phyloP scores from a whole-genome alignment of 2,329 filamentous ascomycete genomes.

The Sporothrix pseudoabietina region DNA sequence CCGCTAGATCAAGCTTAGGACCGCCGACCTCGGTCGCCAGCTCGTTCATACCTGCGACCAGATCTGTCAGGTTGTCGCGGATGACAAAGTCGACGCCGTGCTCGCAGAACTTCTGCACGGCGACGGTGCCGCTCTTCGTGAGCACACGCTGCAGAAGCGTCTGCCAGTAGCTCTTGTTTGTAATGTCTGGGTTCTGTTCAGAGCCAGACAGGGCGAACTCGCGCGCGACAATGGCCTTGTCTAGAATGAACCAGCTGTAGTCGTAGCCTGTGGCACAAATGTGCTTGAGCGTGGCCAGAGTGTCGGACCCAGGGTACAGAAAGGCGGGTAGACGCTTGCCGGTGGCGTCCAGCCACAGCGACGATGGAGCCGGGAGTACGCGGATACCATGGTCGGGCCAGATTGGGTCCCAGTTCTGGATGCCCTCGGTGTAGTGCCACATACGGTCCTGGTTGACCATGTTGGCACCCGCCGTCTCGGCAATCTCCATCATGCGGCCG shows the following conservation, averaged over 20 bases:
- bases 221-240: conserved; percentile 60
- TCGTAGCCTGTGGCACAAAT: conserved; percentile 64
- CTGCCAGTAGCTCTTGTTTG: conserved; percentile 58
- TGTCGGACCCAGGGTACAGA: conserved; percentile 61
- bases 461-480: conserved; percentile 55
- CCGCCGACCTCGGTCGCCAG: conserved; percentile 52
- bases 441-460: conserved; percentile 64
- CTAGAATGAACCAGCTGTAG: conserved; percentile 65
- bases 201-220: conserved; percentile 65
- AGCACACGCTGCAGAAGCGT: conserved; percentile 55
- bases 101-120: conserved; percentile 61
- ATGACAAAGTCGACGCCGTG: conserved; percentile 63
- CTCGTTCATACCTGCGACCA: conserved; percentile 62
- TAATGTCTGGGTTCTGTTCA: conserved; percentile 65
- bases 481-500: conserved; percentile 62
- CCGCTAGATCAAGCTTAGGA: conserved; percentile 50
- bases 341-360: conserved; percentile 63
- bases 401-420: conserved; percentile 64
- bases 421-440: conserved; percentile 68
- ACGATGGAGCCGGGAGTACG: conserved; percentile 61
- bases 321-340: conserved; percentile 60
- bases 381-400: conserved; percentile 64
- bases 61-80: conserved; percentile 56
- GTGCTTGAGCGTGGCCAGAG: conserved; percentile 58
- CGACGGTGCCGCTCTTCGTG: conserved; percentile 54